Conservation (phyloP, 2,329 filamentous ascomycete genomes). For the Penicillium frequentans region DNA sequence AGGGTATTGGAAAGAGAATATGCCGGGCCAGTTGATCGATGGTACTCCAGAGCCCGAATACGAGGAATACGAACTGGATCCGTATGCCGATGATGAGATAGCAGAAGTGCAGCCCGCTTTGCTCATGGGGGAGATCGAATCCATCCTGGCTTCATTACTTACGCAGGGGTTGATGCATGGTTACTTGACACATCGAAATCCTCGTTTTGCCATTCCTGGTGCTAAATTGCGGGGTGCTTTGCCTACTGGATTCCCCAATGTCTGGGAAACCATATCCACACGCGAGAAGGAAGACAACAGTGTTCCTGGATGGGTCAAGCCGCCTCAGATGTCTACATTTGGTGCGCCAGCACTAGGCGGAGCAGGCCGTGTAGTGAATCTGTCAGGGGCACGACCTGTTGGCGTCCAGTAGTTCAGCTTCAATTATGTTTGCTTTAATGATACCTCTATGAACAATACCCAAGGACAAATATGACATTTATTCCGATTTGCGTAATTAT, state of each 20-base stretch:
- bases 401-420: constrained; percentile 31
- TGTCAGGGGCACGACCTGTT: constrained; percentile 57
- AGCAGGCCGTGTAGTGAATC: constrained; percentile 58
- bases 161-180: constrained; percentile 80
- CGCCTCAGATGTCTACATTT: constrained; percentile 17
- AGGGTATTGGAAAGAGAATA: constrained; percentile 30
- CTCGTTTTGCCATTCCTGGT: constrained; percentile 79
- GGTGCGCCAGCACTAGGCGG: constrained; percentile 28
- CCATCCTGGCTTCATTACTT: constrained; percentile 72
- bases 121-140: constrained; percentile 67
- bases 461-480: neutral
- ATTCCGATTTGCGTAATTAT: neutral
- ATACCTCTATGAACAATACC: neutral
- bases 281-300: constrained; percentile 61
- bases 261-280: constrained; percentile 67
- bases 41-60: constrained; percentile 31
- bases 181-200: constrained; percentile 75
- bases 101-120: constrained; percentile 37
- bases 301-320: constrained; percentile 74
- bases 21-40: constrained; percentile 25
- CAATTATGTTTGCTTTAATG: neutral
- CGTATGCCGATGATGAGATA: constrained; percentile 51
- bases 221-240: constrained; percentile 49
- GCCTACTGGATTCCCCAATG: constrained; percentile 64
- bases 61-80: constrained; percentile 53